Evolutionary conservation across 768 basidiomycete species (phyloP), one percentile per base, ranked within the genome.

Genomic region (Pholiota microspora): DNA sequence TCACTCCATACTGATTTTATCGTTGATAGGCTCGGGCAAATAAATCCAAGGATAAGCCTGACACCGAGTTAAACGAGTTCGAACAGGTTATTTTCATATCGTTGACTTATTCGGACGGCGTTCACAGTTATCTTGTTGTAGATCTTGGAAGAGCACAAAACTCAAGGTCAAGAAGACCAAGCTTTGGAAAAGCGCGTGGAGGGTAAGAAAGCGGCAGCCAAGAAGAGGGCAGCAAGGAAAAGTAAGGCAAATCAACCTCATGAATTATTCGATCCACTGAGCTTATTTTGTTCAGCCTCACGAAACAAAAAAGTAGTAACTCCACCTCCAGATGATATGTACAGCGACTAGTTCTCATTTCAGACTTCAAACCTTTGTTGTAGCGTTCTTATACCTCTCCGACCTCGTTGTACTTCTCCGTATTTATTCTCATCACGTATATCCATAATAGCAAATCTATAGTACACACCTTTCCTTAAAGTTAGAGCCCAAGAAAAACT

Each of bases 61-160:
- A 97, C 60, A 81, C 88, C 0, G 96, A 98, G 63, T 73, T 98
- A 45, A 89, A 95, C 59, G 96, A 99, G 71, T 99, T 99, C 64
- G 94, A 98, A 69, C 78, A 79, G 65, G 94, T 91, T 57, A 27
- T 74, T 15, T 5, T 4, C 18, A 3, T 4, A 29, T 46, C 18
- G 24, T 25, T 27, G n/a, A n/a, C n/a, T n/a, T n/a, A n/a, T n/a
- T n/a, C n/a, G n/a, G n/a, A n/a, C n/a, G n/a, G n/a, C n/a, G n/a
- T n/a, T n/a, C n/a, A n/a, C n/a, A n/a, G n/a, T n/a, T n/a, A n/a
- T 12, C 34, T 10, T 36, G 32, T 23, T 42, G 28, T 57, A 94
- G 92, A 94, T 94, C 27, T 77, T 98, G 5, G 86, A 91, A 16
- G 89, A 93, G 60, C 81, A 90, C 65, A 85, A 80, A 57, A 76